Evolutionary conservation across 305 asterid genomes (phyloP).

Genomic region (Fraxinus latifolia): DNA sequence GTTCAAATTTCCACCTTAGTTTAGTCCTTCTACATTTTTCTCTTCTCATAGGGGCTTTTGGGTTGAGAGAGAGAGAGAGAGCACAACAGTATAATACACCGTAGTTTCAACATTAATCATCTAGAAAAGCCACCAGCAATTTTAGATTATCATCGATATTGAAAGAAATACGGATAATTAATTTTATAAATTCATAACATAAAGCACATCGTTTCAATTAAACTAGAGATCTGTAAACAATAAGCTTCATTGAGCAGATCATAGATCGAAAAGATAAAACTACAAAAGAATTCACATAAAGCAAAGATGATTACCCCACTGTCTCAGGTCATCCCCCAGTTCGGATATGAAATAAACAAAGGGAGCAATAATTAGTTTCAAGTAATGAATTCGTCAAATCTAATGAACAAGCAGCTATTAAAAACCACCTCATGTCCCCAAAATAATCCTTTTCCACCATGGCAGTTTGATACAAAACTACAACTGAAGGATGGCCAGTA

Average conservation of each 20-base stretch:
- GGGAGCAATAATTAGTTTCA: slow-evolving; percentile 46
- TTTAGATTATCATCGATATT: not conserved
- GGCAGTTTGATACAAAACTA: slow-evolving; percentile 56
- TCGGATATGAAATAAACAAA: slow-evolving; percentile 44
- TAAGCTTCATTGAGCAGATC: slow-evolving; percentile 16
- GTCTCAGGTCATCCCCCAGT: slow-evolving; percentile 36
- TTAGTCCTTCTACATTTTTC: not conserved
- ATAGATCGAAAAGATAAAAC: slow-evolving; percentile 17
- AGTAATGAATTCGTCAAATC: slow-evolving; percentile 16
- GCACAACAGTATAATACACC: not conserved
- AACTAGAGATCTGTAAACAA: not conserved
- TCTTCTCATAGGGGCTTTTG: not conserved
- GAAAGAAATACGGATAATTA: not conserved
- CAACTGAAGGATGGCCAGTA: slow-evolving; percentile 86
- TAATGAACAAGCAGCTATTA: slow-evolving; percentile 15
- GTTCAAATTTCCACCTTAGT: not conserved
- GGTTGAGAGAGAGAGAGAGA: not conserved
- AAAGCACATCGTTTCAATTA: slow-evolving; percentile 20
- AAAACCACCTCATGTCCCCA: slow-evolving; percentile 89
- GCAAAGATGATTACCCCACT: slow-evolving; percentile 82
- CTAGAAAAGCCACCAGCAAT: slow-evolving; percentile 14
- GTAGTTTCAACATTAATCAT: not conserved
- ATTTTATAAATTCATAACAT: slow-evolving; percentile 2
- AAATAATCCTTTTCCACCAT: slow-evolving; percentile 66
- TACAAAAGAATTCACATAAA: slow-evolving; percentile 18